These are phyloP conservation scores for Alternaria ventricosa DNA, from an alignment of 2,329 filamentous ascomycete genomes.

Conservation along the genomic window DNA sequence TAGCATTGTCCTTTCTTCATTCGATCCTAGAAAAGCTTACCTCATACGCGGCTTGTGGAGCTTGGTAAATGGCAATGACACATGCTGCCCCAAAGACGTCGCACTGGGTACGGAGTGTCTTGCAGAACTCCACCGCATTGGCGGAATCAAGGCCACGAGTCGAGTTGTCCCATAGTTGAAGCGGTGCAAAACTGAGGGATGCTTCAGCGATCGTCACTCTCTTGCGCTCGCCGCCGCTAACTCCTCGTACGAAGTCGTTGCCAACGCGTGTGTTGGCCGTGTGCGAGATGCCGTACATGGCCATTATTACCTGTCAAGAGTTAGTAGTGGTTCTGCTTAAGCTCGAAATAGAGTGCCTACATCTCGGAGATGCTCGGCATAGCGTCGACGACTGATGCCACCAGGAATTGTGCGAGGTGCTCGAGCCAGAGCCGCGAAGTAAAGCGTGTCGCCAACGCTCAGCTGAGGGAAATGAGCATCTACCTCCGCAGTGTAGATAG, in stretches of 20 bases:
- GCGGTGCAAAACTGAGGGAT: slow-evolving; percentile 54
- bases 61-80: slow-evolving; percentile 42
- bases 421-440: slow-evolving; percentile 69
- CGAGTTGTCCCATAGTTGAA: slow-evolving; percentile 76
- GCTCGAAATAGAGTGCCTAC: not conserved
- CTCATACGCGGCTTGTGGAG: slow-evolving; percentile 70
- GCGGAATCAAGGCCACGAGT: slow-evolving; percentile 73
- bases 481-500: slow-evolving; percentile 83
- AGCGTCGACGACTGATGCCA: slow-evolving; percentile 61
- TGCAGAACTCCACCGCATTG: slow-evolving; percentile 72
- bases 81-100: slow-evolving; percentile 54
- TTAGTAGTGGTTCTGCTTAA: not conserved
- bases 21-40: slow-evolving; percentile 38
- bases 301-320: slow-evolving; percentile 65
- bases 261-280: slow-evolving; percentile 73
- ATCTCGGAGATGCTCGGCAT: slow-evolving; percentile 68
- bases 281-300: slow-evolving; percentile 75
- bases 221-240: slow-evolving; percentile 70
- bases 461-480: slow-evolving; percentile 80
- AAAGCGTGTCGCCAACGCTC: slow-evolving; percentile 76
- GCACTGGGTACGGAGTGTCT: slow-evolving; percentile 65
- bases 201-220: slow-evolving; percentile 41
- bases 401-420: slow-evolving; percentile 66
- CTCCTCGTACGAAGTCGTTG: slow-evolving; percentile 74
- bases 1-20: not conserved